Base-by-base conservation (phyloP, 768 basidiomycete species). In the Lentinula detonsa region DNA sequence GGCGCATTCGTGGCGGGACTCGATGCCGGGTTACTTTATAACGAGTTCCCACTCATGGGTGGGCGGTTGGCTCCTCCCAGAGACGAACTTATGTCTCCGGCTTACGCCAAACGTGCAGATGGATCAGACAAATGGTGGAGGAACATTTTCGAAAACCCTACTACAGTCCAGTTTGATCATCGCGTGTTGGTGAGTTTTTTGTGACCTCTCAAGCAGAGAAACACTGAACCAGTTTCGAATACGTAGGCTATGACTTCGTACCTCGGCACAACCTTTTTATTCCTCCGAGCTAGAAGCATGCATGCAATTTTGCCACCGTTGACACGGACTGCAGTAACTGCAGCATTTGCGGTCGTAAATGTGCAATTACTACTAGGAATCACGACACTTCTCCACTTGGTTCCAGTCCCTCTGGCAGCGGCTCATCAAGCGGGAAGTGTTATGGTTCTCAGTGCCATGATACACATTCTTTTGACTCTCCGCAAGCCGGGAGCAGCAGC, bases 1-100 rank as follows among this genome's bases (percentile, higher is more conserved):
- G 96, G 97, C 56, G 97, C 97, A 4, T 98, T 99, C 67, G 97
- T 99, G 33, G 97, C 97, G 40, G 97, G 97, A 13, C 80, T 99
- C 46, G 97, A 99, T 71, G 97, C 97, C 1, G 97, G 97, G 13
- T 74, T 99, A 58, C 72, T 95, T n/a, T 98, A 98, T 75, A 99
- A 99, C 70, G 96, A 98, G 69, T 99, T 97, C 76, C 97, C 97
- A 0, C 74, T 89, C 4, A 99, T 99, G 96, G 96, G 93, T 40
- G 95, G 90, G 6, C 81, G 86, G 15, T 72, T 98, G 15, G 82
- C 84, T 3, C 97, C 97, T 3, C 94, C 95, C 0, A 63, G 76
- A 6, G 83, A 87, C 40, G 97, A 98, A 71, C 81, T 99, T 28
- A 85, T 95, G 70, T 86, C 91, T 31, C 69, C 81, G 1, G 76